phyloP scores from a whole-genome alignment of 192 early-diverging fungal species.

The Backusella tuberculispora region DNA sequence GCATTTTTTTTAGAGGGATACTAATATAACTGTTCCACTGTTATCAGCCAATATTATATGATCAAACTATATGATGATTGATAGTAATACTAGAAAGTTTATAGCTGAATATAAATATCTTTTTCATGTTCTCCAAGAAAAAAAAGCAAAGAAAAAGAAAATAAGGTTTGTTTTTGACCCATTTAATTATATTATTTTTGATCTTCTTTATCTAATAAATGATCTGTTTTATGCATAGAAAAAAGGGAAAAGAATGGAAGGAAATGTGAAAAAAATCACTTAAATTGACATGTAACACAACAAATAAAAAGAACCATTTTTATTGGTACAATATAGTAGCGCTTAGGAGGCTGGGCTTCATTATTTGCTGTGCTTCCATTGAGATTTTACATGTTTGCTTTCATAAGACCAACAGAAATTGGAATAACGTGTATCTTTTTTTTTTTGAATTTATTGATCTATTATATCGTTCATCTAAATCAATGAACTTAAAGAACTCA shows the following conservation, averaged over 20 bases:
- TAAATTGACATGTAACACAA: slow-evolving; percentile 11
- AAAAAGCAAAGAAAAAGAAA: neutral
- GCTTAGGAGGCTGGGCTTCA: neutral
- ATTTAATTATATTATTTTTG: neutral
- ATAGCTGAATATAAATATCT: neutral
- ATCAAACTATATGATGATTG: neutral
- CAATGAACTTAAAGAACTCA: neutral
- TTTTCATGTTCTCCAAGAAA: neutral
- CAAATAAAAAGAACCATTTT: neutral
- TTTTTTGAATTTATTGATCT: neutral
- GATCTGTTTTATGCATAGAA: neutral
- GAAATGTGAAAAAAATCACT: neutral
- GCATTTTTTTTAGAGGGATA: neutral
- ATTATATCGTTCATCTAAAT: neutral
- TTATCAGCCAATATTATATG: neutral
- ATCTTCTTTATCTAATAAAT: neutral
- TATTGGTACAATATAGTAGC: neutral
- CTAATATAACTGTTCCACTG: neutral
- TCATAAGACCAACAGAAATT: too few relatives aligned
- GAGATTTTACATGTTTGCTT: neutral
- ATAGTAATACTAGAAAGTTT: neutral
- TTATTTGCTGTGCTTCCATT: neutral
- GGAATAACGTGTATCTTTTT: too few relatives aligned
- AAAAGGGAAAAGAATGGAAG: neutral
- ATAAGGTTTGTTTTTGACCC: neutral